Percentiles rank a stretch among this genome's conserved stretches.
Conservation (phyloP, 2,329 filamentous ascomycete genomes). For the Exophiala xenobiotica region DNA sequence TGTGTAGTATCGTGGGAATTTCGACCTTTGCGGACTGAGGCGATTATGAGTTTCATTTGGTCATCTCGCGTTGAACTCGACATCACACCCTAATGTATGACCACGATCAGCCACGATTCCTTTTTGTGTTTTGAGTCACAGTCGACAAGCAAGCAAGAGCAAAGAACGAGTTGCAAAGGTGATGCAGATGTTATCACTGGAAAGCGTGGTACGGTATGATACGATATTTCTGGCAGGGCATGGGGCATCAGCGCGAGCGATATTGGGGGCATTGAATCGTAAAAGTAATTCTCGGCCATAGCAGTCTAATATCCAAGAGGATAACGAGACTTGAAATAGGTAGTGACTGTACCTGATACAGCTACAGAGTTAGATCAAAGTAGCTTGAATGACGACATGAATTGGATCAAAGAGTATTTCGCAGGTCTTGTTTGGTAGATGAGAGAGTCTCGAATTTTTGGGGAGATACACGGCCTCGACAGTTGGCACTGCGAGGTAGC, state of each 20-base stretch:
- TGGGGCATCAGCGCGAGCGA: no score
- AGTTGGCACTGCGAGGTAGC: no score
- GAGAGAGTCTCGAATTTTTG: no score
- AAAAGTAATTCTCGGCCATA: no score
- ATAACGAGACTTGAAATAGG: not conserved
- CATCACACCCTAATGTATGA: not conserved
- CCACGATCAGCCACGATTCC: not conserved
- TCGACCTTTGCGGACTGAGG: not conserved
- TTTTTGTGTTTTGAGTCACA: no score
- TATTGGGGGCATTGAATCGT: no score
- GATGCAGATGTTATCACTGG: no score
- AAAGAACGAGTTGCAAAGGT: not conserved
- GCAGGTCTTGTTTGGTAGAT: no score
- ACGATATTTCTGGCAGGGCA: no score
- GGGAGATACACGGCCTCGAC: no score
- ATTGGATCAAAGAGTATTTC: not conserved
- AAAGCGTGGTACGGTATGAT: no score
- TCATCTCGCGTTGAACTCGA: not conserved
- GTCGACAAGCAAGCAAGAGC: not conserved
- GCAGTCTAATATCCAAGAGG: no score
- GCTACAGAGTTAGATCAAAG: not conserved
- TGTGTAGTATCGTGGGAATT: not conserved
- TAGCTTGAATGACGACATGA: constrained; percentile 1
- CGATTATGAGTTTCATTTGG: constrained; percentile 1
- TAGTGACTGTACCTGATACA: not conserved